Conservation (phyloP, 352 stramenopile genomes). For the Phytophthora colocasiae region DNA sequence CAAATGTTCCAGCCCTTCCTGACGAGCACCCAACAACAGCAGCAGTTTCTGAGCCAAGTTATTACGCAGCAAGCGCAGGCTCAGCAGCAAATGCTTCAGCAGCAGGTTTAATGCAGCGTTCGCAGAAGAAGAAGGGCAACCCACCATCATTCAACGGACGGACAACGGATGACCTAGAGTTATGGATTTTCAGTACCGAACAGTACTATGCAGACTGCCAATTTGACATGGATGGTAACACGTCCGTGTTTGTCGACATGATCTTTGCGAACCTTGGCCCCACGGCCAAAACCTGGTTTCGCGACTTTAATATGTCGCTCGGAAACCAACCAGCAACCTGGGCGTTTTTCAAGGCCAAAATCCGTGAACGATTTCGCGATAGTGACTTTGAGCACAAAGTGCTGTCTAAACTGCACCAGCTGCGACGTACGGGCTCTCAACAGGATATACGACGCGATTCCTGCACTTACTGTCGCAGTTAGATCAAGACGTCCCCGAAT, state of each 20-base stretch:
- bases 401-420: conserved; percentile 4
- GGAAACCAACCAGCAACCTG: conserved; percentile 6
- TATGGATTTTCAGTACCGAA: not conserved
- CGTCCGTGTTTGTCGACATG: not conserved
- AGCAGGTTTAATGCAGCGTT: not conserved
- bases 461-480: conserved; percentile 5
- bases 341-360: conserved; percentile 7
- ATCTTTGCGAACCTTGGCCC: conserved; percentile 1
- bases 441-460: conserved; percentile 7
- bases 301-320: conserved; percentile 8
- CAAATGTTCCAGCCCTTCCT: not conserved
- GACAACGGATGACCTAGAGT: not conserved
- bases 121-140: not conserved
- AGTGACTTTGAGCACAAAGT: conserved; percentile 12
- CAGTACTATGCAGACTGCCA: not conserved
- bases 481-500: conserved; percentile 7
- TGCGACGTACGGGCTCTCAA: not conserved
- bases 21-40: not conserved
- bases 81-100: not conserved
- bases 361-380: conserved; percentile 4
- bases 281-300: conserved; percentile 10
- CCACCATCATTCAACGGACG: not conserved
- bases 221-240: not conserved
- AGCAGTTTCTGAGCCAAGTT: not conserved
- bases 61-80: not conserved